Evolutionary conservation across 176 grass and related monocot species (phyloP).

Genomic region (Canna indica): DNA sequence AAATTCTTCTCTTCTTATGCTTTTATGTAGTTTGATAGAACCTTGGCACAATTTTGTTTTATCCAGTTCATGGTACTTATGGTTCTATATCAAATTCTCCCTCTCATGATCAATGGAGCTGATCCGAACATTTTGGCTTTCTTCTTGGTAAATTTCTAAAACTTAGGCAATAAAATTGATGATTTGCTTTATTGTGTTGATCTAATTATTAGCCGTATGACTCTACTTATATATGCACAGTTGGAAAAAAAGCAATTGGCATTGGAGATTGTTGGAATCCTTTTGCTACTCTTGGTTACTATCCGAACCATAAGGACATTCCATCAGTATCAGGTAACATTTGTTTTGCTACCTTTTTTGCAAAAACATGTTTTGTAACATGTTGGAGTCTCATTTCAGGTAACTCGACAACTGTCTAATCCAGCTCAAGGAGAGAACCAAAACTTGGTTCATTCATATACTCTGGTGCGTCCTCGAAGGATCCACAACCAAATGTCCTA

Average conservation of each 20-base stretch:
- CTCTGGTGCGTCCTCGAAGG: background rate
- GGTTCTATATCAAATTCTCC: constrained; percentile 61
- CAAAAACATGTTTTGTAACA: background rate
- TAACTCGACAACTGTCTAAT: background rate
- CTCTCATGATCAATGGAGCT: constrained; percentile 50
- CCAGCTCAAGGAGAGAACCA: background rate
- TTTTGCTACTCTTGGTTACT: constrained; percentile 46
- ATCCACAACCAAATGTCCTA: background rate
- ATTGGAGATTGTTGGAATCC: constrained; percentile 41
- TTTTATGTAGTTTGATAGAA: constrained; percentile 1
- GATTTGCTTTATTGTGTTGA: background rate
- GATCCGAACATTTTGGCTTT: constrained; percentile 57
- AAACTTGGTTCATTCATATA: background rate
- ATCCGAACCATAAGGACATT: constrained; percentile 26
- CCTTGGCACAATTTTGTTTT: constrained; percentile 5
- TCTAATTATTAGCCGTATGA: background rate
- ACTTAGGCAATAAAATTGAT: background rate
- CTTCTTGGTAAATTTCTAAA: constrained; percentile 45
- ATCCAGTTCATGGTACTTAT: constrained; percentile 73
- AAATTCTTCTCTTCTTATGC: background rate
- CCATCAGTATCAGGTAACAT: constrained; percentile 27
- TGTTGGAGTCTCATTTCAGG: background rate
- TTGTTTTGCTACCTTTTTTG: background rate
- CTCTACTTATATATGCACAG: background rate
- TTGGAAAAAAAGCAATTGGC: constrained; percentile 30